Conservation (phyloP, 345 rosid genomes). For the Stellera chamaejasme region DNA sequence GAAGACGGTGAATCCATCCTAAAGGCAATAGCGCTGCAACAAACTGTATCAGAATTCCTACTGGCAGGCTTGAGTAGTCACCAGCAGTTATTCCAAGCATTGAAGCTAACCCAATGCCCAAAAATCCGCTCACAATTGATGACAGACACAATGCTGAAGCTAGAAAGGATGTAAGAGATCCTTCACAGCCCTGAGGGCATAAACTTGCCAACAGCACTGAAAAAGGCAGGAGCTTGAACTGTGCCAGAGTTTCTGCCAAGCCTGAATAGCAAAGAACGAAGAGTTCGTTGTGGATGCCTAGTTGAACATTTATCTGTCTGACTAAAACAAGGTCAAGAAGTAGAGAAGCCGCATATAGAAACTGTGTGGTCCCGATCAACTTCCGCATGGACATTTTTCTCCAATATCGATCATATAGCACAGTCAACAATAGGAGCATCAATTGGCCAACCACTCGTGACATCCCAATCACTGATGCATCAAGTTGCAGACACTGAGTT, state of each 20-base stretch:
- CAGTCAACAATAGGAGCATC: constrained; percentile 51
- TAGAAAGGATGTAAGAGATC: constrained; percentile 78
- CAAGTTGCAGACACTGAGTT: constrained; percentile 62
- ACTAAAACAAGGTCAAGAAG: constrained; percentile 68
- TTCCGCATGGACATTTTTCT: constrained; percentile 64
- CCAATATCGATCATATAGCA: constrained; percentile 54
- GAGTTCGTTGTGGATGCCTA: constrained; percentile 64
- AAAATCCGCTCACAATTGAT: constrained; percentile 60
- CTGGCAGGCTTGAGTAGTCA: constrained; percentile 49
- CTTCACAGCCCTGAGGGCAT: constrained; percentile 85
- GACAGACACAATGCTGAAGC: constrained; percentile 72
- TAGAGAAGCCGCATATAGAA: constrained; percentile 51
- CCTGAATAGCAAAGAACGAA: constrained; percentile 67
- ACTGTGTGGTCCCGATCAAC: constrained; percentile 42
- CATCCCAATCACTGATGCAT: constrained; percentile 70
- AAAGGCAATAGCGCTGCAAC: constrained; percentile 60
- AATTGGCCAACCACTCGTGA: constrained; percentile 74
- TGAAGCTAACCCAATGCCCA: constrained; percentile 71
- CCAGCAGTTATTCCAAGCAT: constrained; percentile 52
- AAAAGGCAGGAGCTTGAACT: constrained; percentile 82
- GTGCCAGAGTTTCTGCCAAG: constrained; percentile 68
- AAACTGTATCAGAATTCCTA: constrained; percentile 58
- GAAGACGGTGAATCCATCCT: constrained; percentile 43
- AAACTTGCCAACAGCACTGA: constrained; percentile 48
- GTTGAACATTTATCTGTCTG: constrained; percentile 50